phyloP scores from a whole-genome alignment of 768 basidiomycete species.

The Leccinum variicolor region DNA sequence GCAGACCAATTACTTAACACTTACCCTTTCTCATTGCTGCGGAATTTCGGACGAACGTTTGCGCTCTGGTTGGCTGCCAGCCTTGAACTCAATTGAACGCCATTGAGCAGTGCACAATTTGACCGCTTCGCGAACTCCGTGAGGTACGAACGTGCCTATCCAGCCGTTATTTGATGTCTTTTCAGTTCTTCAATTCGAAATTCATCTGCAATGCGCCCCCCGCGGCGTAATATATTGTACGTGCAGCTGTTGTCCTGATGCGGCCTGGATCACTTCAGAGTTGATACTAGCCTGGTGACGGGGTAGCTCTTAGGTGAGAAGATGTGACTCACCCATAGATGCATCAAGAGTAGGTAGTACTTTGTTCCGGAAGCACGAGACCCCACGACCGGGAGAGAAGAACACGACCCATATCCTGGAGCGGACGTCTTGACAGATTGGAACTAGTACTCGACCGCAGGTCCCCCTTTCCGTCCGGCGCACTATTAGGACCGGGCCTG shows the following conservation, averaged over 20 bases:
- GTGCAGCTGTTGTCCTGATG: not conserved
- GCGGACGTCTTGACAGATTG: conserved; percentile 13
- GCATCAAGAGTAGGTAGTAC: not conserved
- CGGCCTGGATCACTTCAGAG: not conserved
- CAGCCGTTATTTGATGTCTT: not conserved
- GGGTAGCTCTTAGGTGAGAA: not conserved
- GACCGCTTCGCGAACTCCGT: not conserved
- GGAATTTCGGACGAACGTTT: not conserved
- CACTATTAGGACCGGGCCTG: conserved; percentile 6
- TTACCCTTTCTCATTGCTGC: not conserved
- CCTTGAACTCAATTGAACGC: not conserved
- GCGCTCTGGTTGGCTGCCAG: not conserved
- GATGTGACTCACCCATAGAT: not conserved
- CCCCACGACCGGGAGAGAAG: conserved; percentile 8
- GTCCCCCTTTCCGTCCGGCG: conserved; percentile 9
- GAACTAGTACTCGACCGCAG: conserved; percentile 9
- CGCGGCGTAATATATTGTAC: not conserved
- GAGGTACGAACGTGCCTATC: not conserved
- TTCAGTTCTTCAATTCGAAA: not conserved
- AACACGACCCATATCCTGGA: conserved; percentile 3
- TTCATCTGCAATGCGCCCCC: not conserved
- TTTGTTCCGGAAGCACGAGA: not conserved
- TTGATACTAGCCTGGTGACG: not conserved
- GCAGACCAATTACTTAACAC: not conserved
- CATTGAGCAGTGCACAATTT: not conserved